Conservation (phyloP, 495 filamentous ascomycete species). For the Cercophora newfieldiana region DNA sequence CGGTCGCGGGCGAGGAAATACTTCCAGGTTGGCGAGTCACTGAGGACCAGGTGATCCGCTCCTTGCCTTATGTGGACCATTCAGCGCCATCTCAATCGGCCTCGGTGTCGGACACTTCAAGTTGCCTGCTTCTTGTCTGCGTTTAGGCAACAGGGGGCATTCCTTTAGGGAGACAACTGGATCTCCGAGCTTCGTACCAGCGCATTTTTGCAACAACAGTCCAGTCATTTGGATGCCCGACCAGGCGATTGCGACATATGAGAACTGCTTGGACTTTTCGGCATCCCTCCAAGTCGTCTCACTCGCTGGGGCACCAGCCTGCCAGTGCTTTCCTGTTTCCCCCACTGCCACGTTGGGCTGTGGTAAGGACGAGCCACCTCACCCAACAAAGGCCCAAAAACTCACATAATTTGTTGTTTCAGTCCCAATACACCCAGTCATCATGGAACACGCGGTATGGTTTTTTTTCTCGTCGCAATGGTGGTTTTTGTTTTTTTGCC, state of each 20-base stretch:
- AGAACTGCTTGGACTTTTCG: background rate
- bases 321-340: too few relatives aligned
- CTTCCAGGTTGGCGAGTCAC: background rate
- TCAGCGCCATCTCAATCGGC: background rate
- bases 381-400: too few relatives aligned
- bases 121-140: background rate
- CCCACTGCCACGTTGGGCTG: too few relatives aligned
- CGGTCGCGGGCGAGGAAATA: background rate
- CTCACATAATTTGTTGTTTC: too few relatives aligned
- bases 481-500: too few relatives aligned
- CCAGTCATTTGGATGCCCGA: background rate
- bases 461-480: too few relatives aligned
- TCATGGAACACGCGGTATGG: too few relatives aligned
- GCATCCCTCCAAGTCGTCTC: background rate
- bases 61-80: background rate
- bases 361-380: too few relatives aligned
- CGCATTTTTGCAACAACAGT: background rate
- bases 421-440: too few relatives aligned
- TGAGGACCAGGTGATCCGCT: background rate
- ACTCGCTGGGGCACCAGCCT: too few relatives aligned
- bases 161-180: background rate
- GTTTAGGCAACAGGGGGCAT: background rate
- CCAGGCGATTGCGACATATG: background rate
- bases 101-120: background rate
- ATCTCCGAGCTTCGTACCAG: background rate